Base-by-base conservation (phyloP, 2,329 filamentous ascomycete species). In the Microdochium bolleyi region DNA sequence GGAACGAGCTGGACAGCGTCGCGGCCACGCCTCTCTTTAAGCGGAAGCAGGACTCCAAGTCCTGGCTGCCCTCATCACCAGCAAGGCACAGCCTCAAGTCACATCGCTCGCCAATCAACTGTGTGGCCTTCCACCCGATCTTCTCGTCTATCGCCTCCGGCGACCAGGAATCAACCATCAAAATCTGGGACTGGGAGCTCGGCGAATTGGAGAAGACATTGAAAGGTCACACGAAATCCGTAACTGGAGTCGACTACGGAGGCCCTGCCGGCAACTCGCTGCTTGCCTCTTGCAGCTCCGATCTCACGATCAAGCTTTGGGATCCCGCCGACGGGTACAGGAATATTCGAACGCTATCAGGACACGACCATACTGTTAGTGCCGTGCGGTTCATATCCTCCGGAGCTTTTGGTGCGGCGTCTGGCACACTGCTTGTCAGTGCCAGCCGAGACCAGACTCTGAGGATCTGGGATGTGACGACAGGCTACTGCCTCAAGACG, bases 101-200 rank as follows among this genome's bases (percentile, higher is more conserved):
- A 16, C 92, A 96, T 69, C 83, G 90, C 61, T 76, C 83, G 24
- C 82, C 89, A 14, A 84, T 96, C 54, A 95, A 87, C 53, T 92
- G 89, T 63, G 84, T 96, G 54, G 92, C 92, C 16, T 96, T 96
- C 65, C 92, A 96, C 66, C 92, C 92, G 0, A 79, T 94, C 30
- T 96, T 95, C 70, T 92, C 90, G 10, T 92, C 89, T 4, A 76
- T 96, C 22, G 92, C 92, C 10, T 94, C 90, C 0, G 92, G 89
- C 16, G 95, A 91, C 9, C 92, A 96, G 67, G 92, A 96, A 68
- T 88, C 83, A 52, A 95, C 88, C 8, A 95, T 97, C 68, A 96
- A 96, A 64, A 92, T 96, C 52, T 96, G 92, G 92, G 92, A 96
- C 64, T 96, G 91, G 88, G 92, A 96, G 64, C 73, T 95, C 24